phyloP scores from a whole-genome alignment of 192 early-diverging fungal species.

The Backusella westeae region DNA sequence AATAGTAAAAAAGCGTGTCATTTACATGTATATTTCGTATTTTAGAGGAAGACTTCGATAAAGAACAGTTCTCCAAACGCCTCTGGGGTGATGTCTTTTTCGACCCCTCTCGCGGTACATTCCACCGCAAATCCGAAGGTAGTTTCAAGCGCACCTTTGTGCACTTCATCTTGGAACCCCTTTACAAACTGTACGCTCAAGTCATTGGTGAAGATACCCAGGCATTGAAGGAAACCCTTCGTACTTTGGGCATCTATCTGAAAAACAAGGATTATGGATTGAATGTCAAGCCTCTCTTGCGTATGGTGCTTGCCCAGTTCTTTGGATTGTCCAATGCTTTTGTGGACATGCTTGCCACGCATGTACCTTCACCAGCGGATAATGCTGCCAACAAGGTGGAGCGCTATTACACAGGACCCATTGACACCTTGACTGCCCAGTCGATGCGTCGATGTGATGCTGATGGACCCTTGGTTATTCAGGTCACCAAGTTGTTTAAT shows the following conservation, averaged over 20 bases:
- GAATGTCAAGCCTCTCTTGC: conserved; percentile 85
- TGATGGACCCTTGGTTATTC: conserved; percentile 89
- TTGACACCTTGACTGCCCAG: conserved; percentile 54
- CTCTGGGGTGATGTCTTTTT: conserved; percentile 98
- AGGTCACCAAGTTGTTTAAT: conserved; percentile 91
- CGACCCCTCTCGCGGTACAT: conserved; percentile 74
- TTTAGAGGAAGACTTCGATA: conserved; percentile 57
- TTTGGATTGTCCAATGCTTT: conserved; percentile 88
- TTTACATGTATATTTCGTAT: conserved; percentile 2
- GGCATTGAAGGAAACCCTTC: conserved; percentile 68
- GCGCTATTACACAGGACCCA: conserved; percentile 60
- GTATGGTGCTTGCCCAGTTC: conserved; percentile 81
- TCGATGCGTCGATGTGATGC: conserved; percentile 82
- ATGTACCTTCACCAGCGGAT: conserved; percentile 79
- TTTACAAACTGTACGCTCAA: conserved; percentile 91
- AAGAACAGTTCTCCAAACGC: conserved; percentile 82
- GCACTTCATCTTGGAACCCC: conserved; percentile 93
- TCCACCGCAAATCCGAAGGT: conserved; percentile 68
- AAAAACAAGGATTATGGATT: conserved; percentile 73
- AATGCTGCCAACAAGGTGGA: conserved; percentile 65
- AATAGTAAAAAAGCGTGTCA: not conserved
- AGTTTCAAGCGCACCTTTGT: conserved; percentile 83
- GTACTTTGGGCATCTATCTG: conserved; percentile 77
- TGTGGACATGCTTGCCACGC: conserved; percentile 83
- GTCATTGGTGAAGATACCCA: conserved; percentile 77